Evolutionary conservation across 2,329 filamentous ascomycete genomes (phyloP), one percentile per base, ranked within the genome.

Genomic region (Albifimbria verrucaria): DNA sequence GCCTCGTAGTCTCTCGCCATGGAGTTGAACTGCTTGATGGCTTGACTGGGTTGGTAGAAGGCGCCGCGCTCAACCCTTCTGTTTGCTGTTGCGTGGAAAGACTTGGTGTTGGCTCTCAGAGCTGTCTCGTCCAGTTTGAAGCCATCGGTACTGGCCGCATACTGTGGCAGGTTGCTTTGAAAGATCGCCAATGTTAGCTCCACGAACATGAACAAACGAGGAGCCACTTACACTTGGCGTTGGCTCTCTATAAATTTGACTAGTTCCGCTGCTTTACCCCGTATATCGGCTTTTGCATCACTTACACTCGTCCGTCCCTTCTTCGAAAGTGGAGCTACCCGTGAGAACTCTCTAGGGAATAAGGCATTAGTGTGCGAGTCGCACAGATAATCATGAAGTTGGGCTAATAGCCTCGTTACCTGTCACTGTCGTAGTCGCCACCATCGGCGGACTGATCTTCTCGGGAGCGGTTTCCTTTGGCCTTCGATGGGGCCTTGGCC

Each of bases 1-100:
- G 28, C 47, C 24, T 65, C 61, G 50, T 67, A 71, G 15, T 56
- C 51, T 12, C 55, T 55, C 3, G 61, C 49, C 2, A 62, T 45
- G 1, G n/a, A 44, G 6, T 61, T 55, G 22, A 66, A 57, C 12
- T 57, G 50, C 3, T 63, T 48, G 18, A 66, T 56, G 7, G 51
- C 50, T 21, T 20, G 17, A 17, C 41, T 47, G 10, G 49, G 36
- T 17, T 20, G n/a, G 3, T 28, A n/a, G 17, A 39, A 39, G 15
- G 32, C 32, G 15, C 18, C 18, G 32, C 12, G 15, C 12, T 39
- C 12, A n/a, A 12, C 18, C 5, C 32, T n/a, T 39, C 32, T 39
- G 6, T 39, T 39, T 39, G 32, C 11, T n/a, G 12, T 5, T 15
- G 18, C 18, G 12, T n/a, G 15, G 5, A 39, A 12, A 17, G 32